Base-by-base conservation (phyloP, 164 flowering plant genomes). In the Santalum album region DNA sequence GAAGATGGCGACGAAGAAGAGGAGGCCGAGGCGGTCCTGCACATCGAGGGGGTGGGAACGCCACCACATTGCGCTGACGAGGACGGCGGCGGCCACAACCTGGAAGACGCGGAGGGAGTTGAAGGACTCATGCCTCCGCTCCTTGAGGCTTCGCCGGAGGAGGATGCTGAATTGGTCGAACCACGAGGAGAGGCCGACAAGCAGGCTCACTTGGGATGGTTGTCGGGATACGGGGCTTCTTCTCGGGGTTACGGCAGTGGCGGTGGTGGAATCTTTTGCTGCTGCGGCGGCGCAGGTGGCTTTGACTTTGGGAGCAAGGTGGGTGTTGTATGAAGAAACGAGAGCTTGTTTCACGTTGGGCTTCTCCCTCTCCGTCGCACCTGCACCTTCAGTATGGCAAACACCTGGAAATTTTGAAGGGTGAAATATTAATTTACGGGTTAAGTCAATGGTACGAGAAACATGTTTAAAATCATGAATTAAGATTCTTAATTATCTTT, bases 11-110 rank as follows among this genome's bases (percentile, higher is more conserved):
- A 87, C 62, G 78, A 82, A 83, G 80, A 80, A 90, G 48, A 90
- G 87, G 34, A 90, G 83, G 14, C 97, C 97, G 0, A 86, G 70
- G 0, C 96, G 78, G 45, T 90, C 97, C 49, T 82, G 96, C 6
- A 87, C 60, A 15, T 90, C 74, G 2, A 44, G 55, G 20, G 44
- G 65, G 58, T 79, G 78, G 0, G 90, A 87, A 15, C 77, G 89
- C 94, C 95, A 90, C 97, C 97, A 90, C 84, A 90, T 81, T 14
- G 69, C 55, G 1, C 94, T 89, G 0, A 83, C 78, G 21, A 90
- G 23, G 0, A 83, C 1, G 0, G 94, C 72, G 0, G 90, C 86
- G 0, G 79, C 63, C 7, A 83, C 23, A 11, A 90, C 96, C 62
- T 90, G 97, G 63, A 82, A 78, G 36, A 90, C 81, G 40, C 86